Evolutionary conservation across 1,284 basidiomycete genomes (phyloP), one percentile per base, ranked within the genome.

Genomic region (Cryptococcus hybrid): DNA sequence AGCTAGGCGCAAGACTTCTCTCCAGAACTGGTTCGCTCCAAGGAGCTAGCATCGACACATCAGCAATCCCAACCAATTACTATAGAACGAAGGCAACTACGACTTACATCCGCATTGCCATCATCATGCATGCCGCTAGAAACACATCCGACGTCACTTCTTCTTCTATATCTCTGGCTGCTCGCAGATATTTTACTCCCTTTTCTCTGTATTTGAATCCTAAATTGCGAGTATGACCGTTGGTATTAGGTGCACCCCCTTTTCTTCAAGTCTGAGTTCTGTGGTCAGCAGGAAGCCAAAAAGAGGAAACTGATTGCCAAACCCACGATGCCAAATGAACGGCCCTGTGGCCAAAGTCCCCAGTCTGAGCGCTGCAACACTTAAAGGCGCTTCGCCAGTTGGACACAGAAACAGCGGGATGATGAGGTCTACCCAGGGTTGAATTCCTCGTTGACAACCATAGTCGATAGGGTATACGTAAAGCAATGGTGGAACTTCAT

Each of bases 401-500:
- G 69, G 68, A 40, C 70, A 67, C 3, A 75, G 60, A 54, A 73
- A 71, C 49, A 75, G 60, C 8, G 71, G 68, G 2, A 67, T 65
- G 24, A 73, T 63, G 49, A 70, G 65, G 37, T 70, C 64, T 1
- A 73, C 61, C 71, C 71, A 75, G 1, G 71, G 52, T 74, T 75
- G 50, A 61, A 57, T 7, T 73, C 69, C 48, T 75, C 74, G 39
- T 67, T 60, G 36, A 70, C 67, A 37, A 71, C 69, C 15, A 71
- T 60, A 50, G 74, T 71, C 4, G 71, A 73, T 2, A 75, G 65
- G 4, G 71, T 64, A 50, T 75, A 75, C 2, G 71, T 71, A 5
- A 74, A 58, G 52, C 67, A 69, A 56, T 75, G 73, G 49, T 75
- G 73, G 56, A 74, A 70, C 72, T 74, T 5, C 50, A 18, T 9